These are phyloP conservation scores for Agastache rugosa DNA, from an alignment of 257 asterid genomes.

Conservation along the genomic window DNA sequence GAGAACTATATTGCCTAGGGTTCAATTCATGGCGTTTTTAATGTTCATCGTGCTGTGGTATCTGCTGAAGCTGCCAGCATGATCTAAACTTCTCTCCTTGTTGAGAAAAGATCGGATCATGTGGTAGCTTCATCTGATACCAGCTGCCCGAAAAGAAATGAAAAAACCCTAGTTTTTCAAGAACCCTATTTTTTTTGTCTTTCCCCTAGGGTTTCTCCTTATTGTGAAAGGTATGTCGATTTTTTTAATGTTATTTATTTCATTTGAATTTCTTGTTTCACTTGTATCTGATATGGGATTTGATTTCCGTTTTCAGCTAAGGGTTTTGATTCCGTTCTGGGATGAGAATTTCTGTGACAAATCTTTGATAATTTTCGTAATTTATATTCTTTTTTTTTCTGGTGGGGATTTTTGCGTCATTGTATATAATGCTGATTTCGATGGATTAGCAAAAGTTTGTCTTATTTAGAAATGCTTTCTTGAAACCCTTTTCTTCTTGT, in stretches of 20 bases:
- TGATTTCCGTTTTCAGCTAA: background rate
- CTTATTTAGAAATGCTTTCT: background rate
- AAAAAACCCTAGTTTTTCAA: slow-evolving; percentile 29
- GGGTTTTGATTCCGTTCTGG: slow-evolving; percentile 17
- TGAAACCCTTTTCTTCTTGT: background rate
- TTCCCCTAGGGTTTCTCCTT: slow-evolving; percentile 30
- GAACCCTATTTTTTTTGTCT: slow-evolving; percentile 22
- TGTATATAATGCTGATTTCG: background rate
- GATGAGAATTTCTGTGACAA: slow-evolving; percentile 1
- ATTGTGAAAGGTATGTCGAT: slow-evolving; percentile 27
- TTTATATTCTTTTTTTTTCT: background rate
- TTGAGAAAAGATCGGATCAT: slow-evolving; percentile 64
- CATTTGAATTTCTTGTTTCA: slow-evolving; percentile 25
- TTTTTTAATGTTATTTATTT: background rate
- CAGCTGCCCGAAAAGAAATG: slow-evolving; percentile 29
- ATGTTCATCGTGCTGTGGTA: slow-evolving; percentile 42
- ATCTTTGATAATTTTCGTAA: background rate
- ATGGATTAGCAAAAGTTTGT: background rate
- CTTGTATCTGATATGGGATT: background rate
- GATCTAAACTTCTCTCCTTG: slow-evolving; percentile 61
- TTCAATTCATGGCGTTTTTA: background rate
- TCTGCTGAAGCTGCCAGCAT: slow-evolving; percentile 94
- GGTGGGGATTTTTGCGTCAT: background rate
- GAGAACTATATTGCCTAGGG: background rate
- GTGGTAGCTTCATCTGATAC: slow-evolving; percentile 79